phyloP scores from a whole-genome alignment of 139 green algal genomes.

The Cymbomonas tetramitiformis region DNA sequence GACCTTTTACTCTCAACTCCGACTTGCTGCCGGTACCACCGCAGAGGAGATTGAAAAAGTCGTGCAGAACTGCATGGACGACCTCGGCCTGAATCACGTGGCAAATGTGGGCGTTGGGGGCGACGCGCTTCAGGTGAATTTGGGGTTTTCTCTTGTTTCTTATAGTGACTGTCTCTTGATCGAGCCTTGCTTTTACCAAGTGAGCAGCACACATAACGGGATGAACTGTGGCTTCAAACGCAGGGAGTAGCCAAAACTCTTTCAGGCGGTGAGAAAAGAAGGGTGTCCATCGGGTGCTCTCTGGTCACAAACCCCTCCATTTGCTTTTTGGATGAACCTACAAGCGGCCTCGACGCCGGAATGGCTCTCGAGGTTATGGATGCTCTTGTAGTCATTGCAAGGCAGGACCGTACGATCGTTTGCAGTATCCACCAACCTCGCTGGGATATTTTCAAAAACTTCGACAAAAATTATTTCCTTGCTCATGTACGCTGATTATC shows the following conservation, averaged over 20 bases:
- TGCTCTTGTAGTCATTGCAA: not conserved
- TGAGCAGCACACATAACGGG: too few relatives aligned
- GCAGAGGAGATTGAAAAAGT: too few relatives aligned
- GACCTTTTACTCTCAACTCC: slow-evolving; percentile 45
- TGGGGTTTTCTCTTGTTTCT: too few relatives aligned
- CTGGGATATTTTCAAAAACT: slow-evolving; percentile 17
- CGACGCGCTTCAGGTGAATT: too few relatives aligned
- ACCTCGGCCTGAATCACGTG: slow-evolving; percentile 18
- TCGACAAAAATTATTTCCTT: too few relatives aligned
- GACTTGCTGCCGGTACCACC: slow-evolving; percentile 31
- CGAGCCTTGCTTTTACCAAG: too few relatives aligned
- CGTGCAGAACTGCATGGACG: too few relatives aligned
- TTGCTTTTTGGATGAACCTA: slow-evolving; percentile 79
- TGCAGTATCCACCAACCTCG: slow-evolving; percentile 37
- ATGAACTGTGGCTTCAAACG: too few relatives aligned
- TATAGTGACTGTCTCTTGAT: too few relatives aligned
- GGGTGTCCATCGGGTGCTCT: slow-evolving; percentile 54
- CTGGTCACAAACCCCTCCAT: slow-evolving; percentile 51
- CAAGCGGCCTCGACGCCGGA: slow-evolving; percentile 48
- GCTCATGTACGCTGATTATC: too few relatives aligned
- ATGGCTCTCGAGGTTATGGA: slow-evolving; percentile 14
- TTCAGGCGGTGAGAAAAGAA: slow-evolving; percentile 48
- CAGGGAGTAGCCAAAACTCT: too few relatives aligned
- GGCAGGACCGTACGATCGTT: too few relatives aligned
- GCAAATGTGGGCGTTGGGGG: slow-evolving; percentile 14